Conservation (phyloP, 75 land plant species). For the Isoetes taiwanensis region DNA sequence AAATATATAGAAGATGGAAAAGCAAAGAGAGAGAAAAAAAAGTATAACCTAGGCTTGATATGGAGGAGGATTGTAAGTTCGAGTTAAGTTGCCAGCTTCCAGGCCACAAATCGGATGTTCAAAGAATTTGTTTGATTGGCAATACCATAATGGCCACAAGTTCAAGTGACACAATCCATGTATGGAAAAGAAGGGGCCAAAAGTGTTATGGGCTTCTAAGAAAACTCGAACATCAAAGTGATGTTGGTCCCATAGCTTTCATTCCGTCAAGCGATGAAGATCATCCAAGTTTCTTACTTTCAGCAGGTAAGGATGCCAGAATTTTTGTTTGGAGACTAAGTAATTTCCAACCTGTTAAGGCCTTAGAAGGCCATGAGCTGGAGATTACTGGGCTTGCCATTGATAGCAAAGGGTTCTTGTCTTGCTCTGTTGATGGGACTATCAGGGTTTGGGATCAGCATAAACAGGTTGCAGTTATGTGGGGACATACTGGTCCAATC, state of each 20-base stretch:
- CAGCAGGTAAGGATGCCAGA: constrained; percentile 91
- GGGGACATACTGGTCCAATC: constrained; percentile 70
- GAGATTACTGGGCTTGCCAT: constrained; percentile 80
- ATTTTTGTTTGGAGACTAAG: constrained; percentile 73
- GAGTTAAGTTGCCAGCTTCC: too few relatives aligned
- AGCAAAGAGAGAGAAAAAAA: too few relatives aligned
- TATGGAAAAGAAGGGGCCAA: constrained; percentile 56
- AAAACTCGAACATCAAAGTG: constrained; percentile 81
- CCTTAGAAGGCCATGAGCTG: constrained; percentile 57
- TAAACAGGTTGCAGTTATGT: constrained; percentile 42
- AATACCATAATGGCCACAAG: constrained; percentile 67
- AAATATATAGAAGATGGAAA: too few relatives aligned
- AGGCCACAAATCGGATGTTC: too few relatives aligned
- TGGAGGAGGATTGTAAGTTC: too few relatives aligned
- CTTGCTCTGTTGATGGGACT: constrained; percentile 91
- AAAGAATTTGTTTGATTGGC: constrained; percentile 64
- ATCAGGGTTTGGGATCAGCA: constrained; percentile 73
- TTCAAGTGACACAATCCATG: constrained; percentile 74
- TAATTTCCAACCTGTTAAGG: constrained; percentile 35
- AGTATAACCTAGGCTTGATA: too few relatives aligned
- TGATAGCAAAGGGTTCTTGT: constrained; percentile 51
- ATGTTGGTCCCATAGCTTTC: constrained; percentile 87
- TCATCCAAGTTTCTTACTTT: constrained; percentile 69
- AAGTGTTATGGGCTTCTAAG: constrained; percentile 17
- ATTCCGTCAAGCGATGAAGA: constrained; percentile 46